Conservation (phyloP, 306 rosid species). For the Bauhinia variegata region DNA sequence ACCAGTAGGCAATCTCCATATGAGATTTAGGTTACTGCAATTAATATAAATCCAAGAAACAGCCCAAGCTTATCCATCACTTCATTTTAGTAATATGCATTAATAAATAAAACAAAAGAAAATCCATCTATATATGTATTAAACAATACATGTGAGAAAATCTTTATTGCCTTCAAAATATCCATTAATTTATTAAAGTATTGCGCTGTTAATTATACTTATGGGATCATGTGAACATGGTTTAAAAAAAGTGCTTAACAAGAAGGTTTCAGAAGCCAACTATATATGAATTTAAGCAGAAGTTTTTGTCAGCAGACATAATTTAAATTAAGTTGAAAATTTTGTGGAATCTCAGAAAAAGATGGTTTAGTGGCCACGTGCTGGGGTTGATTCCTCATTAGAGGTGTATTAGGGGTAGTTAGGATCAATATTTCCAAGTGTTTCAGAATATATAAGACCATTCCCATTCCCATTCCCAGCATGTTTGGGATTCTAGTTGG, state of each 20-base stretch:
- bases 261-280: slow-evolving; percentile 57
- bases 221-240: slow-evolving; percentile 63
- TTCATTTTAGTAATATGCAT: slow-evolving; percentile 7
- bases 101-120: slow-evolving; percentile 4
- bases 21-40: too few species aligned
- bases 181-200: slow-evolving; percentile 33
- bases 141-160: slow-evolving; percentile 54
- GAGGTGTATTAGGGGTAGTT: slow-evolving; percentile 41
- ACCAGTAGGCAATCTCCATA: too few species aligned
- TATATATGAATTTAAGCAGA: slow-evolving; percentile 34
- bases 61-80: slow-evolving; percentile 3
- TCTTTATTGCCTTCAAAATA: slow-evolving; percentile 39
- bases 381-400: slow-evolving; percentile 42
- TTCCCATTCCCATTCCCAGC: too few species aligned
- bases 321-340: too few species aligned
- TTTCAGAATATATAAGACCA: slow-evolving; percentile 29
- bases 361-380: slow-evolving; percentile 65
- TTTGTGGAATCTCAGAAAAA: slow-evolving; percentile 32
- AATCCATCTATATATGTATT: slow-evolving; percentile 36
- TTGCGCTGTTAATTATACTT: slow-evolving; percentile 42
- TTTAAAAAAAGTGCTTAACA: slow-evolving; percentile 31
- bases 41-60: slow-evolving; percentile 13
- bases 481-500: slow-evolving; percentile 47
- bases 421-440: slow-evolving; percentile 32
- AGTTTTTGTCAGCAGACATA: slow-evolving; percentile 34